Evolutionary conservation across 2,329 filamentous ascomycete genomes (phyloP).

Genomic region (Shiraia sp.): DNA sequence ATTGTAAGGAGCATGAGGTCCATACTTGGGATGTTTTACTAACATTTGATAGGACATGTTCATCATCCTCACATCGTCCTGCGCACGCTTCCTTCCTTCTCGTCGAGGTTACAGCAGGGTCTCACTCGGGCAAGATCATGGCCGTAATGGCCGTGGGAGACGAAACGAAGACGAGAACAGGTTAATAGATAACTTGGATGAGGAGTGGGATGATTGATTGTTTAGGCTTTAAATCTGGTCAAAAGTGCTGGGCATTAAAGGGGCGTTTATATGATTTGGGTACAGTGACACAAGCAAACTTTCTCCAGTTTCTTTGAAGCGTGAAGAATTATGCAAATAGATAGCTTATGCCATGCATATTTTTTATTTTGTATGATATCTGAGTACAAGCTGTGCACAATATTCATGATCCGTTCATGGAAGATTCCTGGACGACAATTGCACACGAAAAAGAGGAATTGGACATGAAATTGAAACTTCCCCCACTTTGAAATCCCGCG

Average conservation of each 20-base stretch:
- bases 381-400: too few relatives aligned
- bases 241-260: conserved; percentile 5
- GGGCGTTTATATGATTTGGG: conserved; percentile 1
- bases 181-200: conserved; percentile 92
- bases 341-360: too few relatives aligned
- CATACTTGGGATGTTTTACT: conserved; percentile 4
- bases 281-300: neutral
- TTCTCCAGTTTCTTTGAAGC: too few relatives aligned
- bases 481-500: too few relatives aligned
- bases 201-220: conserved; percentile 84
- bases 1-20: conserved; percentile 59
- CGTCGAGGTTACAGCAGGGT: conserved; percentile 70
- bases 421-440: too few relatives aligned
- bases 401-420: too few relatives aligned
- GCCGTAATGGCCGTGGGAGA: conserved; percentile 42
- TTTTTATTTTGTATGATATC: too few relatives aligned
- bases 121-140: conserved; percentile 52
- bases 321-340: too few relatives aligned
- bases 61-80: conserved; percentile 70
- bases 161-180: conserved; percentile 83
- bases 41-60: conserved; percentile 56
- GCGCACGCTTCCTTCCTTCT: conserved; percentile 66
- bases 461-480: too few relatives aligned
- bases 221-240: neutral
- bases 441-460: too few relatives aligned